Conservation (phyloP, 2,329 filamentous ascomycete species). For the Paraphoma sp. region DNA sequence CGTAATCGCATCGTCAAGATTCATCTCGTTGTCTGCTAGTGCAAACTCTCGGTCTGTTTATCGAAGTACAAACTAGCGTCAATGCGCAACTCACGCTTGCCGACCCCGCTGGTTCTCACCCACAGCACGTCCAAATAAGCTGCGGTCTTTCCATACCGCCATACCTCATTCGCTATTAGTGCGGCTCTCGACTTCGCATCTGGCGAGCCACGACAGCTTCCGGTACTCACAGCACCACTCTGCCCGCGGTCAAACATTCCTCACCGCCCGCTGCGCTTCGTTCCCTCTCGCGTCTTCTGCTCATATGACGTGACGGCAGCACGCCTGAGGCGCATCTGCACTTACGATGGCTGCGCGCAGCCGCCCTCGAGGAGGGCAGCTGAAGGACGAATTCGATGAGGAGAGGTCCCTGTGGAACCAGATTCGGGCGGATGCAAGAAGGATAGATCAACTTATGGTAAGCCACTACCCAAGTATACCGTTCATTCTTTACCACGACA, state of each 20-base stretch:
- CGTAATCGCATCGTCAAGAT: no score
- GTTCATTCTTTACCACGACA: not conserved
- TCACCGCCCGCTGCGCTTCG: no score
- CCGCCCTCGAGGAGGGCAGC: conserved; percentile 50
- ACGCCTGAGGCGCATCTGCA: conserved; percentile 5
- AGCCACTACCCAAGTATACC: conserved; percentile 19
- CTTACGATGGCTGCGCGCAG: conserved; percentile 54
- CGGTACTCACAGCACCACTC: not conserved
- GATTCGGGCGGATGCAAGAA: conserved; percentile 53
- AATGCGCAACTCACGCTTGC: not conserved
- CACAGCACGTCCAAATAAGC: conserved; percentile 24
- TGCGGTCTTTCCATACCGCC: conserved; percentile 16
- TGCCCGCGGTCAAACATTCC: not conserved
- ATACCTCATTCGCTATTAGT: conserved; percentile 29
- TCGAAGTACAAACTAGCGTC: no score
- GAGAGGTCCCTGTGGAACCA: conserved; percentile 58
- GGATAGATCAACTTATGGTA: conserved; percentile 57
- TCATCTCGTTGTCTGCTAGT: not conserved
- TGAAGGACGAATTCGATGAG: conserved; percentile 59
- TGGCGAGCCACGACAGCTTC: not conserved
- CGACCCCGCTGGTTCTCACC: not conserved
- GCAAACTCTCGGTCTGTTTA: not conserved
- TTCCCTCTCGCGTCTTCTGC: no score
- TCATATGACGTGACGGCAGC: not conserved
- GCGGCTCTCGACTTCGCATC: conserved; percentile 10